A percentile compares a stretch with the other conserved stretches of the same genome.
Evolutionary conservation across 106 monocot genomes (phyloP).

Genomic region (Allium sativum): DNA sequence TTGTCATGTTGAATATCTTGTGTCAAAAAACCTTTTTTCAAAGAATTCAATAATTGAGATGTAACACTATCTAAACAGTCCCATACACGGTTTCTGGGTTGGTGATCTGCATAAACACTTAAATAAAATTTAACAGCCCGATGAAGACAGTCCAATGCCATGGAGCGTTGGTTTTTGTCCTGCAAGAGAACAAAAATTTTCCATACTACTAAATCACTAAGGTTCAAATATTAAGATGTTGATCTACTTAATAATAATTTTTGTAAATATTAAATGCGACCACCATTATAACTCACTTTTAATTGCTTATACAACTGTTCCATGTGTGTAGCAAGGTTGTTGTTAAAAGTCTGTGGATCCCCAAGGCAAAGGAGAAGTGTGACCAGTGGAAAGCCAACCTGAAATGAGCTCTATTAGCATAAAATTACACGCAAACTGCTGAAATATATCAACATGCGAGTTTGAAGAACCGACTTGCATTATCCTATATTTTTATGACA

Average conservation of each 20-base stretch:
- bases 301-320: slow-evolving; percentile 90
- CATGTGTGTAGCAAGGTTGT: slow-evolving; percentile 69
- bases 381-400: slow-evolving; percentile 93
- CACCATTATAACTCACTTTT: slow-evolving; percentile 30
- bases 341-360: slow-evolving; percentile 81
- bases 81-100: slow-evolving; percentile 79
- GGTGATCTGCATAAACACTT: slow-evolving; percentile 71
- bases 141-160: slow-evolving; percentile 98
- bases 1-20: slow-evolving; percentile 97
- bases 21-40: slow-evolving; percentile 87
- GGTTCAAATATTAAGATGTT: too few relatives aligned
- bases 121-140: slow-evolving; percentile 91
- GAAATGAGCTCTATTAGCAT: slow-evolving; percentile 2
- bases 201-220: background rate
- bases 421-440: too few relatives aligned
- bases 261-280: background rate
- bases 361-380: slow-evolving; percentile 97
- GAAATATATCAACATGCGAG: too few relatives aligned
- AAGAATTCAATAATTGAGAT: slow-evolving; percentile 67
- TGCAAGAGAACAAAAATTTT: slow-evolving; percentile 16
- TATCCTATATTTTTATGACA: too few relatives aligned
- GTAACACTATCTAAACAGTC: slow-evolving; percentile 98
- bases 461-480: too few relatives aligned
- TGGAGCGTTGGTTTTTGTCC: slow-evolving; percentile 97
- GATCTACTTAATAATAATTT: too few relatives aligned